Evolutionary conservation across 75 land plant species (phyloP).

Genomic region (Picea glauca): DNA sequence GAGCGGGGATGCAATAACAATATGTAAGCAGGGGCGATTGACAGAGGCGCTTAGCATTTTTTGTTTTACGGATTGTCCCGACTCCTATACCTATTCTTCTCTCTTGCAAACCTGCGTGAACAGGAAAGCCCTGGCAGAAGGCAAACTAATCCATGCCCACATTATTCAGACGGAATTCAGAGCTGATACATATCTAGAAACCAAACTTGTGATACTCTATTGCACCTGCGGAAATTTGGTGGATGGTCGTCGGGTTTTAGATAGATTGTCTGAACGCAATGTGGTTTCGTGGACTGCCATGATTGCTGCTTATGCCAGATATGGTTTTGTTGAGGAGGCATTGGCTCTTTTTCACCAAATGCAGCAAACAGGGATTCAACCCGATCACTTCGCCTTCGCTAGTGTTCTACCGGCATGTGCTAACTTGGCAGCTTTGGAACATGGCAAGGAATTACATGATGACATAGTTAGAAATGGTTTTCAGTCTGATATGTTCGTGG

Average conservation of each 20-base stretch:
- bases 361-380: background rate
- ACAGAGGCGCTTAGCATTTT: too few species aligned
- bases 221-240: background rate
- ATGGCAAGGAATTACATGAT: constrained; percentile 18
- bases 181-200: too few species aligned
- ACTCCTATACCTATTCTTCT: too few species aligned
- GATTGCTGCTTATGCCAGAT: background rate
- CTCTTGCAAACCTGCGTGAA: too few species aligned
- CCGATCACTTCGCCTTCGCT: background rate
- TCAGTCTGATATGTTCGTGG: constrained; percentile 27
- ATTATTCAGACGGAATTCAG: too few species aligned
- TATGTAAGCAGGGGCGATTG: too few species aligned
- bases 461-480: constrained; percentile 9
- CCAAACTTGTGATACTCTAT: too few species aligned
- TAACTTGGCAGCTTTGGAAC: background rate
- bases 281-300: background rate
- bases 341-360: constrained; percentile 3
- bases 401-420: background rate
- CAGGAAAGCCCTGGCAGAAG: too few species aligned
- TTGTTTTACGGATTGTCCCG: too few species aligned
- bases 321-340: background rate
- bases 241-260: background rate
- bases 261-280: background rate
- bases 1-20: too few species aligned
- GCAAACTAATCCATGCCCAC: too few species aligned